Conservation (phyloP, 2,329 filamentous ascomycete species). For the Didymella lethalis region DNA sequence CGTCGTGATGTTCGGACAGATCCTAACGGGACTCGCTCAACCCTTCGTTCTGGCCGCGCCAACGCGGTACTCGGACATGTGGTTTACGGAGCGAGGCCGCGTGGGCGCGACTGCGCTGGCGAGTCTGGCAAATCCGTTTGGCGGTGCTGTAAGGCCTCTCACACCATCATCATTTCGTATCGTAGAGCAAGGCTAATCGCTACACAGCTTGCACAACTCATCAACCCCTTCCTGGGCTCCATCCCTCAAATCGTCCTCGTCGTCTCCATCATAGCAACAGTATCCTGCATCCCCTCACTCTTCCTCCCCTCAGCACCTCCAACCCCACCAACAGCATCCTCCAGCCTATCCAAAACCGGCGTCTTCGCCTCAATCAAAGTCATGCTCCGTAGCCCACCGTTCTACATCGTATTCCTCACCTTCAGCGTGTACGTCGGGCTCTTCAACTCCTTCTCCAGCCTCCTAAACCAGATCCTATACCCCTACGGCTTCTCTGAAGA, state of each 20-base stretch:
- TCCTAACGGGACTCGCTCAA: conserved; percentile 87
- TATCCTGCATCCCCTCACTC: conserved; percentile 76
- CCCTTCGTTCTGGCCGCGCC: conserved; percentile 91
- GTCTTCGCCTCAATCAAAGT: conserved; percentile 60
- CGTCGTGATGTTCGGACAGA: conserved; percentile 87
- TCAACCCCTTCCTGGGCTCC: conserved; percentile 79
- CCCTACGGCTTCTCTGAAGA: conserved; percentile 87
- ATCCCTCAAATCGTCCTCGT: conserved; percentile 86
- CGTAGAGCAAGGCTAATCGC: conserved; percentile 8
- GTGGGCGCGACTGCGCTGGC: conserved; percentile 87
- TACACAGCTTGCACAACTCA: conserved; percentile 71
- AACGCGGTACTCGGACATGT: conserved; percentile 89
- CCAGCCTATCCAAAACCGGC: conserved; percentile 63
- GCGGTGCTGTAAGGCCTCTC: conserved; percentile 70
- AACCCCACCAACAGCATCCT: conserved; percentile 76
- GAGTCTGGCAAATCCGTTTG: conserved; percentile 87
- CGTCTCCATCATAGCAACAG: conserved; percentile 79
- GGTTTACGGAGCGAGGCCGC: conserved; percentile 87
- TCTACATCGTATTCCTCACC: conserved; percentile 82
- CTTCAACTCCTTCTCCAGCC: conserved; percentile 90
- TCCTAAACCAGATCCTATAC: conserved; percentile 87
- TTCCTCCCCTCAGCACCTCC: conserved; percentile 81
- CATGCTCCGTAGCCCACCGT: conserved; percentile 67
- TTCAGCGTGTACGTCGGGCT: conserved; percentile 86
- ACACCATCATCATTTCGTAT: background rate